These are phyloP conservation scores for Coccinonectria pachysandricola DNA, from an alignment of 2,329 filamentous ascomycete genomes.

Conservation along the genomic window DNA sequence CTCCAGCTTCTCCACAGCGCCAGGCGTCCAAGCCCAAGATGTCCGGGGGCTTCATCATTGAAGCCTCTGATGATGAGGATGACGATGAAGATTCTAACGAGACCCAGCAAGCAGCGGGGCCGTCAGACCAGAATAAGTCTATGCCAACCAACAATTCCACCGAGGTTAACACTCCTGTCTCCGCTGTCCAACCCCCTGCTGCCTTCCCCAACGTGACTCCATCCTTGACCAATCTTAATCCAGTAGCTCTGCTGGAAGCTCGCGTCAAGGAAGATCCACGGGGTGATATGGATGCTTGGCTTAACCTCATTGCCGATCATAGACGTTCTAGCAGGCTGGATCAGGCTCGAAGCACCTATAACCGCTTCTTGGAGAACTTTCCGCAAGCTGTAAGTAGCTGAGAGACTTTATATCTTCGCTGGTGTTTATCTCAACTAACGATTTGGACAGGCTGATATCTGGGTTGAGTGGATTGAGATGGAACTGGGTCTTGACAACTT, in stretches of 20 bases:
- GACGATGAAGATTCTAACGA: constrained; percentile 21
- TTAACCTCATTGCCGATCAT: constrained; percentile 76
- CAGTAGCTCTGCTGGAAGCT: constrained; percentile 73
- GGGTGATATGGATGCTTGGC: constrained; percentile 87
- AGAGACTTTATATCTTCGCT: neutral
- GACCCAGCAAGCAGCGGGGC: constrained; percentile 6
- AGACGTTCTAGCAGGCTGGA: constrained; percentile 73
- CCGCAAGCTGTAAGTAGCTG: constrained; percentile 70
- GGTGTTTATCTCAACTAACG: constrained; percentile 11
- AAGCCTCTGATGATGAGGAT: constrained; percentile 50
- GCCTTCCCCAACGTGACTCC: constrained; percentile 24
- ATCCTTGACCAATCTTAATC: constrained; percentile 45
- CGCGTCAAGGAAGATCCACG: constrained; percentile 86
- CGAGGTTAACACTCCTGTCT: constrained; percentile 12
- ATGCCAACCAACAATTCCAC: constrained; percentile 11
- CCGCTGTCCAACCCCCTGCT: constrained; percentile 9
- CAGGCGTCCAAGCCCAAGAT: constrained; percentile 44
- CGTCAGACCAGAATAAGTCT: constrained; percentile 8
- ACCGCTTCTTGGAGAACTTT: constrained; percentile 79
- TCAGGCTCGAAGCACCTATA: constrained; percentile 68
- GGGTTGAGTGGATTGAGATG: constrained; percentile 81
- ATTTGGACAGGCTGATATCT: constrained; percentile 70
- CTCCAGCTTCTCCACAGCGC: constrained; percentile 19
- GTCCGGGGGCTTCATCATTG: constrained; percentile 49
- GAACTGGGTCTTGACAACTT: constrained; percentile 83